Conservation (phyloP, 352 stramenopile species). For the Blastocystis sp. region DNA sequence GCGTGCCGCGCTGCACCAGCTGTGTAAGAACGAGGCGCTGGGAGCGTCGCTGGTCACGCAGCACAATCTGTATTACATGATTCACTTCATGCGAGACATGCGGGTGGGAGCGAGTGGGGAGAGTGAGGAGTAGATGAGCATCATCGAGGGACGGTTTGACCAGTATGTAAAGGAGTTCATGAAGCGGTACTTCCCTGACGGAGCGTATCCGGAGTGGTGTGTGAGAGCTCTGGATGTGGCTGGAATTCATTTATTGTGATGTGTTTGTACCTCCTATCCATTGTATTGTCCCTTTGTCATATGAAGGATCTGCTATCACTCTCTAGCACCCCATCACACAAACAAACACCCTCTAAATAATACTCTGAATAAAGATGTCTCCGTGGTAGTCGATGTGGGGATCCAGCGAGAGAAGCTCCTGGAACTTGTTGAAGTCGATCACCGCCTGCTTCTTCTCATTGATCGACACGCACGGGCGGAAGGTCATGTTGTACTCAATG, state of each 20-base stretch:
- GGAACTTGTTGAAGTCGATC: constrained; percentile 43
- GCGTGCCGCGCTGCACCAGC: constrained; percentile 66
- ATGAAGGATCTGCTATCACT: too few species aligned
- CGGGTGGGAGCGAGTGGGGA: constrained; percentile 35
- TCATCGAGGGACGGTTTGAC: constrained; percentile 69
- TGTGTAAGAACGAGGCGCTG: constrained; percentile 71
- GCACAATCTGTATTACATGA: constrained; percentile 75
- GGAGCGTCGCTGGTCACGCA: constrained; percentile 69
- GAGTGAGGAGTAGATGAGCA: constrained; percentile 61
- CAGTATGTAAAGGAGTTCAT: constrained; percentile 71
- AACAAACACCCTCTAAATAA: constrained; percentile 2
- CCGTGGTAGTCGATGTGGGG: neutral
- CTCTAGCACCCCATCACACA: too few species aligned
- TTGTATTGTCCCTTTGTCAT: too few species aligned
- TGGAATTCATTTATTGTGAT: constrained; percentile 60
- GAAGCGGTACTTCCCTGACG: constrained; percentile 66
- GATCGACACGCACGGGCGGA: constrained; percentile 6
- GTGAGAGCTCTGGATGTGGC: constrained; percentile 67
- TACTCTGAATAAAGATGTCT: constrained; percentile 41
- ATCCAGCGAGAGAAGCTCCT: constrained; percentile 3
- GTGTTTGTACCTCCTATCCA: too few species aligned
- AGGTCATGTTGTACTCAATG: constrained; percentile 37
- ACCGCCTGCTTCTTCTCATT: constrained; percentile 9
- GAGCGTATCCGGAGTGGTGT: constrained; percentile 67
- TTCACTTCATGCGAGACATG: constrained; percentile 68